phyloP scores from a whole-genome alignment of 2,329 filamentous ascomycete species.

The Penicillium sp. region DNA sequence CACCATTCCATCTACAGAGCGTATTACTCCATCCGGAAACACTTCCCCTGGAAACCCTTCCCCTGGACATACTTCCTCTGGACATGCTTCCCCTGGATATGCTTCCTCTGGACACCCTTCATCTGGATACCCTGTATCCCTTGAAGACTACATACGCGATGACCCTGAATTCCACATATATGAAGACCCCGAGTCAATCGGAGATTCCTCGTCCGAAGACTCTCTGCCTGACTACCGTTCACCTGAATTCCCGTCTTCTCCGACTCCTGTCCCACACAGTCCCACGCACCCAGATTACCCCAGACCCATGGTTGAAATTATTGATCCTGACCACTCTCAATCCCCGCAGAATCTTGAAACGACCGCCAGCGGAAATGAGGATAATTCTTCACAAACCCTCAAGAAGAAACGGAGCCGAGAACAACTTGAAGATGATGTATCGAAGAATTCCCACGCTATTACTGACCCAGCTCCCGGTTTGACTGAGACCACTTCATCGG shows the following conservation, averaged over 20 bases:
- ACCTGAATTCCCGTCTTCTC: background rate
- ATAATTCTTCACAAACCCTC: conserved; percentile 31
- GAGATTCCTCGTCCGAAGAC: background rate
- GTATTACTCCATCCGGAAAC: background rate
- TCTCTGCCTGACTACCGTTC: background rate
- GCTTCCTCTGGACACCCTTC: background rate
- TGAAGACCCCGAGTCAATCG: background rate
- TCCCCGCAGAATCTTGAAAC: background rate
- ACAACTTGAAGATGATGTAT: conserved; percentile 38
- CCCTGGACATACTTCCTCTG: background rate
- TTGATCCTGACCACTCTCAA: background rate
- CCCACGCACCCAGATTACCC: background rate
- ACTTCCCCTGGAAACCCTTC: background rate
- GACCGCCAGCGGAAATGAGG: conserved; percentile 13
- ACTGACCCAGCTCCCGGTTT: background rate
- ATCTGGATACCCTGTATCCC: no score
- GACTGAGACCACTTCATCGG: background rate
- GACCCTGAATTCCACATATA: background rate
- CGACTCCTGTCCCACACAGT: background rate
- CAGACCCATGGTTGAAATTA: background rate
- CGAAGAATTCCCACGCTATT: conserved; percentile 11
- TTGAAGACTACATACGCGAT: background rate
- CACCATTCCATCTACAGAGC: background rate
- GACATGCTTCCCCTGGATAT: background rate
- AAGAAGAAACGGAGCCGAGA: conserved; percentile 48